These are phyloP conservation scores for Neurospora sp. DNA, from an alignment of 495 filamentous ascomycete genomes.

Conservation along the genomic window DNA sequence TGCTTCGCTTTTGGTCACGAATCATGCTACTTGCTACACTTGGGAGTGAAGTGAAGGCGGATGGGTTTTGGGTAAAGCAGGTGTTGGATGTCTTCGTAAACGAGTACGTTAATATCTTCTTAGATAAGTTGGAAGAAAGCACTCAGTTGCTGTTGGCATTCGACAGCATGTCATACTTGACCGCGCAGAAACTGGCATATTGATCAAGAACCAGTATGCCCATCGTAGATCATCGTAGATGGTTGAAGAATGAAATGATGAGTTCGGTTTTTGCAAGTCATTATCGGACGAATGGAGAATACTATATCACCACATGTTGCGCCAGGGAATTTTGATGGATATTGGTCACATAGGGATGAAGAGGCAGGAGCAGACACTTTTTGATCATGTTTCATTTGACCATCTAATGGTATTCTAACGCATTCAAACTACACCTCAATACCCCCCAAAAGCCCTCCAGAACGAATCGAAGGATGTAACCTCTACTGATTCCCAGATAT, in stretches of 20 bases:
- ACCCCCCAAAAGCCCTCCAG: background rate
- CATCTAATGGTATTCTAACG: too few species aligned
- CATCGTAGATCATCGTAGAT: background rate
- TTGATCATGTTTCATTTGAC: background rate
- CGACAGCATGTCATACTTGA: background rate
- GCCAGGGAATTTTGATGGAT: background rate
- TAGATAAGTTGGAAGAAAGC: background rate
- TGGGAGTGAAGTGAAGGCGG: background rate
- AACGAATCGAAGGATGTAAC: background rate
- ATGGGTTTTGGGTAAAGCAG: background rate
- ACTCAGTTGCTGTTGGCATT: background rate
- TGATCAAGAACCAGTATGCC: background rate
- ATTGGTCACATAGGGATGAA: background rate
- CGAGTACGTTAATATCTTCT: background rate
- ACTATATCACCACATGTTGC: background rate
- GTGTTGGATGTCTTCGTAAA: background rate
- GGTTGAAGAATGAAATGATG: background rate
- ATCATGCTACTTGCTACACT: background rate
- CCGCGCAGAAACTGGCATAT: background rate
- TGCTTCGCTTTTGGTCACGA: background rate
- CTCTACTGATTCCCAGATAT: background rate
- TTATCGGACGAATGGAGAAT: background rate
- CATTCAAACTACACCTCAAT: too few species aligned
- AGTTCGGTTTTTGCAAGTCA: background rate
- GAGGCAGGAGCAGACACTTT: background rate